Evolutionary conservation across 495 filamentous ascomycete genomes (phyloP).

Genomic region (Penicillium herquei): DNA sequence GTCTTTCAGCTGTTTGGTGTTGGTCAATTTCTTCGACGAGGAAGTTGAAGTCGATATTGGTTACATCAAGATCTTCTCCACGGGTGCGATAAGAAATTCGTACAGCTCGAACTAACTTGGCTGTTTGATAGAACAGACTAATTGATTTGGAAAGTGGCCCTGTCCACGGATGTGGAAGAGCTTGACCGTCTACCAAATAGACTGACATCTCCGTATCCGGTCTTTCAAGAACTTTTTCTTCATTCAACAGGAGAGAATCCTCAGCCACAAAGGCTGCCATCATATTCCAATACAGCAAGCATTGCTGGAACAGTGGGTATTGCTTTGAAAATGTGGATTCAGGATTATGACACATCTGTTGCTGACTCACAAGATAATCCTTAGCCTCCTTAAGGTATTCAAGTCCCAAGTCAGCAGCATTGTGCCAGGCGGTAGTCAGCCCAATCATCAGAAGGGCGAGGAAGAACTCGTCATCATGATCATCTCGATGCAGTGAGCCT

Average conservation of each 20-base stretch:
- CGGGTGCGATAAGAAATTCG: constrained; percentile 15
- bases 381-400: constrained; percentile 25
- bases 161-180: constrained; percentile 26
- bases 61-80: constrained; percentile 9
- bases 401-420: constrained; percentile 21
- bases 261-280: constrained; percentile 26
- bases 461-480: constrained; percentile 25
- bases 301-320: constrained; percentile 26
- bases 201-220: constrained; percentile 18
- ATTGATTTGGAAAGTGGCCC: constrained; percentile 22
- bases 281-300: constrained; percentile 26
- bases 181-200: constrained; percentile 24
- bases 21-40: constrained; percentile 23
- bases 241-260: constrained; percentile 19
- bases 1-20: constrained; percentile 16
- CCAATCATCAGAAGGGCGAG: constrained; percentile 27
- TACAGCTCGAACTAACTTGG: constrained; percentile 18
- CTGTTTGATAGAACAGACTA: constrained; percentile 21
- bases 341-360: constrained; percentile 16
- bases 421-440: constrained; percentile 23
- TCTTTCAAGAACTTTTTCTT: constrained; percentile 16
- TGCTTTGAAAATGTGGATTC: constrained; percentile 24
- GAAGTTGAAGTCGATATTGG: constrained; percentile 17
- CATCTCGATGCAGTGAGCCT: constrained; percentile 14
- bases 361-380: constrained; percentile 18